Evolutionary conservation across 2,329 filamentous ascomycete genomes (phyloP), one percentile per base, ranked within the genome.

Genomic region (Gaeumannomyces tritici): DNA sequence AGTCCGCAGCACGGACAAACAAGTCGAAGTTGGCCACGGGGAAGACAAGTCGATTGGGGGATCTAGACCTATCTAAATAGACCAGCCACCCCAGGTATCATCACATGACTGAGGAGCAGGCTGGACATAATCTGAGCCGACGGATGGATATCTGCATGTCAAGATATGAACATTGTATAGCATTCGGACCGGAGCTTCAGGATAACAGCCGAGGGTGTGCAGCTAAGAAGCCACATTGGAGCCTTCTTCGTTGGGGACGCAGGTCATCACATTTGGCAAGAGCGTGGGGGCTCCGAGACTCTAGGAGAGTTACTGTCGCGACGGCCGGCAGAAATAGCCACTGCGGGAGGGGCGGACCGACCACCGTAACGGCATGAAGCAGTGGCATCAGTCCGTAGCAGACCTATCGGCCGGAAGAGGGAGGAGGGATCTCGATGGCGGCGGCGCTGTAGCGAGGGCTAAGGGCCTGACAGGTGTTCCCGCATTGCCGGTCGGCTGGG

Each of bases 301-400:
- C 9, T 6, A 15, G 12, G 33, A 35, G 33, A 35, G 68, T 67
- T 18, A 73, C 72, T 69, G 67, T 67, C 11, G 42, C 18, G 42
- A n/a, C 42, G 42, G 4, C 42, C 42, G 42, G 42, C 21, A n/a
- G 62, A 71, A 70, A 73, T 71, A 70, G 72, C 69, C 72, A 75
- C 67, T 66, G 72, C 75, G 75, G 75, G 72, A 73, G 69, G 71
- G 67, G 70, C 75, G 75, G 75, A 74, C 75, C 75, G 75, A 70
- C 65, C 67, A 47, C 42, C 42, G 42, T n/a, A 7, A 9, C 42
- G 42, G 42, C 42, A 47, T 47, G 18, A 72, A 71, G 75, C 74
- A 73, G 70, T 68, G 62, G 66, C 66, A 27, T 5, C 55, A 29
- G 24, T 18, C 5, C 18, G 42, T 21, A 51, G 21, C 7, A 7